Evolutionary conservation across 179 eudicot genomes (phyloP).

Genomic region (Beta lomatogona): DNA sequence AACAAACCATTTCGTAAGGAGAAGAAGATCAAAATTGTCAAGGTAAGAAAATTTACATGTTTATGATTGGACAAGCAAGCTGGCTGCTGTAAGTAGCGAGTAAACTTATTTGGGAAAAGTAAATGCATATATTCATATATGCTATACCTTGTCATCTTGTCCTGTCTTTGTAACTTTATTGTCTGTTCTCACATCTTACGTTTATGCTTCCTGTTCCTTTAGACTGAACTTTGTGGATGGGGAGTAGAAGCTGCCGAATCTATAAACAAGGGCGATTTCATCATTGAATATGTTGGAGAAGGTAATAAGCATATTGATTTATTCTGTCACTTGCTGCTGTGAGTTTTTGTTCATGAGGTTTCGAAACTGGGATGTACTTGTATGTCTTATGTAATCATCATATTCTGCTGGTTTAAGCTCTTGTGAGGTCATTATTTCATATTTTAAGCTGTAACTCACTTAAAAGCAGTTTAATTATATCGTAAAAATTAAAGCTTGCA

Average conservation of each 20-base stretch:
- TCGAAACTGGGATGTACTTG: neutral
- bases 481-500: neutral
- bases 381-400: neutral
- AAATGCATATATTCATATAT: neutral
- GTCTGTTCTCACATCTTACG: conserved; percentile 8
- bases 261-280: conserved; percentile 75
- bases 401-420: neutral
- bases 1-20: conserved; percentile 89
- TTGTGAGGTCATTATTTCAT: neutral
- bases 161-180: neutral
- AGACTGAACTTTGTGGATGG: conserved; percentile 96
- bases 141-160: neutral
- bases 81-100: neutral
- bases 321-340: neutral
- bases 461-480: neutral
- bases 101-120: neutral
- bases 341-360: neutral
- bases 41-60: conserved; percentile 44
- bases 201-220: conserved; percentile 20
- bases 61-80: neutral
- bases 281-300: conserved; percentile 95
- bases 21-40: conserved; percentile 70
- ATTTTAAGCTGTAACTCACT: neutral
- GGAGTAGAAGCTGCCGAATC: conserved; percentile 89
- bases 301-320: conserved; percentile 41